Evolutionary conservation across 129 eudicot genomes (phyloP).

Genomic region (Saposhnikovia divaricata): DNA sequence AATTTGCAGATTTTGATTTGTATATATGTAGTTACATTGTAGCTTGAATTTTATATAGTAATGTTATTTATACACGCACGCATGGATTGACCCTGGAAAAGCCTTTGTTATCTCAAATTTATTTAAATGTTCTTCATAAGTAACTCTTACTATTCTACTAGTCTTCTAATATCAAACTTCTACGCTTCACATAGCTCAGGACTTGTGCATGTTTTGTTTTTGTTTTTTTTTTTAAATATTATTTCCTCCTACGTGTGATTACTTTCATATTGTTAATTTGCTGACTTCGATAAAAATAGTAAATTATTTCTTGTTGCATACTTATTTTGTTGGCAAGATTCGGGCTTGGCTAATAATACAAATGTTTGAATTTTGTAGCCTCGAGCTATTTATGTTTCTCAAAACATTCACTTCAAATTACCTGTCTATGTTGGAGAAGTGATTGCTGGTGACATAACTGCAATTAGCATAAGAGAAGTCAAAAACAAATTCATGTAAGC

Average conservation of each 20-base stretch:
- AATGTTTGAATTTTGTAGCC: conserved; percentile 43
- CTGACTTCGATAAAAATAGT: background rate
- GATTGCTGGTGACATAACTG: conserved; percentile 54
- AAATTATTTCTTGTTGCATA: background rate
- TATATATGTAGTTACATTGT: background rate
- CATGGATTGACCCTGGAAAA: background rate
- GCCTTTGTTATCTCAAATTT: background rate
- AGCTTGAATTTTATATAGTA: background rate
- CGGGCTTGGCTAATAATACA: background rate
- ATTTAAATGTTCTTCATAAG: background rate
- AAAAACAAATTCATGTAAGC: conserved; percentile 61
- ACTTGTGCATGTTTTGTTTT: background rate
- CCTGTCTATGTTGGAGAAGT: conserved; percentile 71
- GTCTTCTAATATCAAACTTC: background rate
- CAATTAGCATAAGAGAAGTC: conserved; percentile 43
- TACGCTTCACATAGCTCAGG: background rate
- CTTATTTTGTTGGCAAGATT: background rate
- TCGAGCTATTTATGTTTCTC: conserved; percentile 83
- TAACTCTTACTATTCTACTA: no score
- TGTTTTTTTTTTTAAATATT: no score
- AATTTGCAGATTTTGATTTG: background rate
- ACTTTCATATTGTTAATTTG: background rate
- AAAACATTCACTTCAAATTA: conserved; percentile 61
- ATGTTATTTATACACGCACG: background rate
- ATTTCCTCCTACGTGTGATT: no score